Evolutionary conservation across 306 rosid genomes (phyloP), one percentile per base, ranked within the genome.

Genomic region (Castanopsis chinensis): DNA sequence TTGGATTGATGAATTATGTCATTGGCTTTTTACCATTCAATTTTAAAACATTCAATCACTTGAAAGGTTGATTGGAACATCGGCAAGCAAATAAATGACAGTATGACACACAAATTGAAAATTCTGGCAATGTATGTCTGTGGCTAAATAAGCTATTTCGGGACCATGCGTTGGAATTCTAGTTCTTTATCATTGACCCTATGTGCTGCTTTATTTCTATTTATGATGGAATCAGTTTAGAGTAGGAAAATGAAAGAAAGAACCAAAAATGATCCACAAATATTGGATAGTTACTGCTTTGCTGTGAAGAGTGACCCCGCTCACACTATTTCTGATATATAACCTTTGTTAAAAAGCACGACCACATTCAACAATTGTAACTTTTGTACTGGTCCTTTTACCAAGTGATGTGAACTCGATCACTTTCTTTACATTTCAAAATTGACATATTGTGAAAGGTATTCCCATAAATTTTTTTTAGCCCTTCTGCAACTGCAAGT

Each of bases 121-220:
- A 56, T 57, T 35, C 64, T 77, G 82, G 49, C 41, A 55, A 41
- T 67, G 75, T 72, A 61, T 70, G 79, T 72, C 70, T 49, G 76
- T 76, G 83, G 55, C 78, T 55, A 71, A 81, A 76, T 73, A 55
- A 72, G 78, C 90, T 68, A 71, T 78, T 74, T 75, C 76, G 89
- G 89, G 91, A 72, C 89, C 90, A 61, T 19, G 19, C 81, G 86
- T 65, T 83, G 75, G 88, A 78, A 61, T 78, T 80, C 69, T 58
- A 77, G 72, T 71, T 88, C 85, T 65, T 65, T 78, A 86, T 77
- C 67, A 75, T 68, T 87, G 88, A 80, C 78, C 86, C 89, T 59
- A 45, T 67, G 55, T 82, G 81, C 86, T 79, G 55, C 56, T 76
- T 77, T 85, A 57, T 65, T 74, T 82, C 30, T 72, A 41, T 27